phyloP scores from a whole-genome alignment of 73 alveolate species.

The Paramecium caudatum region DNA sequence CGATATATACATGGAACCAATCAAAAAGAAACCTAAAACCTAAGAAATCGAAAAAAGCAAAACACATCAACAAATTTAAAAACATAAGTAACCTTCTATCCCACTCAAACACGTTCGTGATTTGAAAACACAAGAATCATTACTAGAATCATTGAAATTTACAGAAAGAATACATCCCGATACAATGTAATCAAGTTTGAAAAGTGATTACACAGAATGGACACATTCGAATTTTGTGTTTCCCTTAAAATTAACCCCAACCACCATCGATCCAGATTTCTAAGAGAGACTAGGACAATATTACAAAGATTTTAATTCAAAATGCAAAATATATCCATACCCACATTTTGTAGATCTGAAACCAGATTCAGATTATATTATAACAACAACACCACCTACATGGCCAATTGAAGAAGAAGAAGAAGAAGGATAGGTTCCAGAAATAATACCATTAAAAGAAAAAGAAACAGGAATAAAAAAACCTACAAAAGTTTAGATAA shows the following conservation, averaged over 20 bases:
- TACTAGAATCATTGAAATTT: not conserved
- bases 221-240: conserved; percentile 10
- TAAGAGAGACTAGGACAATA: conserved; percentile 2
- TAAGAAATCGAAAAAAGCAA: not conserved
- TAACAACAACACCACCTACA: not conserved
- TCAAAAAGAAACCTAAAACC: conserved; percentile 25
- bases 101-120: not conserved
- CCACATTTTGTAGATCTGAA: conserved; percentile 20
- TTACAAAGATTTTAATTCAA: not conserved
- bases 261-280: conserved; percentile 11
- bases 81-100: not conserved
- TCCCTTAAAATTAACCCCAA: not conserved
- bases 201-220: conserved; percentile 55
- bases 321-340: conserved; percentile 5
- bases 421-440: not conserved
- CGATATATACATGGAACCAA: conserved; percentile 28
- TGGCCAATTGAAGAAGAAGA: not conserved
- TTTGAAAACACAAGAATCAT: conserved; percentile 23
- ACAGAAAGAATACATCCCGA: conserved; percentile 8
- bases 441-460: not conserved
- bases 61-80: not conserved
- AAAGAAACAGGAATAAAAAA: no score
- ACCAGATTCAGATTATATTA: conserved; percentile 6
- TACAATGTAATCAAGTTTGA: conserved; percentile 23
- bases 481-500: not conserved